Evolutionary conservation across 495 filamentous ascomycete genomes (phyloP).

Genomic region (Aspergillus egyptiacus): DNA sequence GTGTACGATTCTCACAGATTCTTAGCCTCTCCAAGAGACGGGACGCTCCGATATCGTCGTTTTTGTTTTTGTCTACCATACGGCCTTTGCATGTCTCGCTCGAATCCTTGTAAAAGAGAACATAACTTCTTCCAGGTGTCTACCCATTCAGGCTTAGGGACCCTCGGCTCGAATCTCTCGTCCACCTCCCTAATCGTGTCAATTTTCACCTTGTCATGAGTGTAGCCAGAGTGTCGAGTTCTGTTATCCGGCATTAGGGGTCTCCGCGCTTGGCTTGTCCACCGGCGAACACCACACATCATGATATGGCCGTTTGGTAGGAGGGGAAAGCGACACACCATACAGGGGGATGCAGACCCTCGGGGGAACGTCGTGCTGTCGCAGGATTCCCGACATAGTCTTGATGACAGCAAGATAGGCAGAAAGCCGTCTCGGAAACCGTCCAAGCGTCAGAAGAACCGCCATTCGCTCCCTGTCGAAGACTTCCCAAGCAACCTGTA

Average conservation of each 20-base stretch:
- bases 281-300: slow-evolving; percentile 25
- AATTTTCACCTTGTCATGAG: slow-evolving; percentile 23
- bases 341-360: slow-evolving; percentile 37
- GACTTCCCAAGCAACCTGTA: slow-evolving; percentile 23
- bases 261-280: slow-evolving; percentile 42
- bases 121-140: too few relatives aligned
- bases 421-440: slow-evolving; percentile 40
- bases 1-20: neutral
- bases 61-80: too few relatives aligned
- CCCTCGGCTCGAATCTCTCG: slow-evolving; percentile 8
- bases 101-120: too few relatives aligned
- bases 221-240: slow-evolving; percentile 22
- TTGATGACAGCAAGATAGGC: slow-evolving; percentile 18
- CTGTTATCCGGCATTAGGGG: slow-evolving; percentile 17
- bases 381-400: slow-evolving; percentile 25
- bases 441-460: slow-evolving; percentile 37
- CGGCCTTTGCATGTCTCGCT: slow-evolving; percentile 15
- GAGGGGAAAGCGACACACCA: slow-evolving; percentile 49
- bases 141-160: too few relatives aligned
- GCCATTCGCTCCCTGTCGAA: slow-evolving; percentile 28
- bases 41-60: too few relatives aligned
- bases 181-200: slow-evolving; percentile 14
- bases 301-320: slow-evolving; percentile 81
- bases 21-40: too few relatives aligned
- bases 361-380: slow-evolving; percentile 24